phyloP scores from a whole-genome alignment of 148 eudicot species.

The Dianthus caryophyllus region DNA sequence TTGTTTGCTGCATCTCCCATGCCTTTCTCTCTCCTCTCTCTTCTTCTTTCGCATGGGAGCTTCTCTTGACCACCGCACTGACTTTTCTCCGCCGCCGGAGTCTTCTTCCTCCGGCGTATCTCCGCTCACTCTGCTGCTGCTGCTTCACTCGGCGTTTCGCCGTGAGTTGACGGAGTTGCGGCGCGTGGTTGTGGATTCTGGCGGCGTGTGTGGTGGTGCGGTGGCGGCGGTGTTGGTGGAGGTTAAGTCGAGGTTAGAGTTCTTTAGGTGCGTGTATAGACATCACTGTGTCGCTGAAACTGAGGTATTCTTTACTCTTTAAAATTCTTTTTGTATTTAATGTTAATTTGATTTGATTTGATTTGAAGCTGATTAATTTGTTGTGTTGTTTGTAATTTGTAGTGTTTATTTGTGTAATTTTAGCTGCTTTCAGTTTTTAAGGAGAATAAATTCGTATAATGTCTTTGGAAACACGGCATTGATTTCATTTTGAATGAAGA shows the following conservation, averaged over 20 bases:
- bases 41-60: not conserved
- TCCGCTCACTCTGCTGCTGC: slow-evolving; percentile 52
- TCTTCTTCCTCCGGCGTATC: slow-evolving; percentile 8
- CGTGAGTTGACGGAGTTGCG: slow-evolving; percentile 51
- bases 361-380: too few relatives aligned
- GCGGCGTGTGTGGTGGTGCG: slow-evolving; percentile 21
- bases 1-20: not conserved
- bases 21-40: slow-evolving; percentile 18
- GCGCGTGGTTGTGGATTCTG: slow-evolving; percentile 26
- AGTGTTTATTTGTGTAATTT: too few relatives aligned
- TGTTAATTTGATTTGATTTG: too few relatives aligned
- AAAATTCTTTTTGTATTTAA: not conserved
- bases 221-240: slow-evolving; percentile 32
- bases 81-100: not conserved
- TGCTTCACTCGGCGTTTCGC: slow-evolving; percentile 56
- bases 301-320: slow-evolving; percentile 42
- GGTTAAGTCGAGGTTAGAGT: slow-evolving; percentile 54
- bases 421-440: too few relatives aligned
- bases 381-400: too few relatives aligned
- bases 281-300: slow-evolving; percentile 79
- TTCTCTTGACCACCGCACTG: not conserved
- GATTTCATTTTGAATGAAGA: too few relatives aligned
- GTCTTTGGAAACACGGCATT: too few relatives aligned
- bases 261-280: slow-evolving; percentile 58
- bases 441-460: too few relatives aligned